Evolutionary conservation across 257 asterid species (phyloP).

Genomic region (Solanum bulbocastanum): DNA sequence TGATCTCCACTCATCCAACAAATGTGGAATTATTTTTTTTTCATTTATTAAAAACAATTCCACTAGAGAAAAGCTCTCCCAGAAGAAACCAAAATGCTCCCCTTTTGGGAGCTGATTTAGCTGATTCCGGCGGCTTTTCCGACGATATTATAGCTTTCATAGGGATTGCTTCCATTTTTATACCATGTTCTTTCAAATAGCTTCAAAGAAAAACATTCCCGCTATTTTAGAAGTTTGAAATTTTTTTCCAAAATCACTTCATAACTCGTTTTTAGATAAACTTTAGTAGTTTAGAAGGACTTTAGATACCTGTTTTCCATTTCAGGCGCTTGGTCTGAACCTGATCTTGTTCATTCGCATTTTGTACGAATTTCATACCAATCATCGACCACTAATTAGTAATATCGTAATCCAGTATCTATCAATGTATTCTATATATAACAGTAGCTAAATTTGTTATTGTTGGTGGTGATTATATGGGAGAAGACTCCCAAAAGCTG

Average conservation of each 20-base stretch:
- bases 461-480: not conserved
- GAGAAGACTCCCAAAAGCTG: not conserved
- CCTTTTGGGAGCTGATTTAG: not conserved
- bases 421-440: not conserved
- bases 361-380: not conserved
- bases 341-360: not conserved
- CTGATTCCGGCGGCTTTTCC: not conserved
- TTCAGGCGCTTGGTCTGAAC: not conserved
- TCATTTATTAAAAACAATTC: not conserved
- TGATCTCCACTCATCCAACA: not conserved
- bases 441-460: no score
- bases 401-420: not conserved
- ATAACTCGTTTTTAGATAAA: not conserved
- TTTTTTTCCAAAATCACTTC: not conserved
- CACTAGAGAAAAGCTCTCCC: not conserved
- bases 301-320: not conserved
- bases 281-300: not conserved
- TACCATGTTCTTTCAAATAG: not conserved
- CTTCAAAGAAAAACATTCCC: no score
- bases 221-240: not conserved
- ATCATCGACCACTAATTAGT: not conserved
- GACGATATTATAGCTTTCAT: not conserved
- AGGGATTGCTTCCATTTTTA: not conserved
- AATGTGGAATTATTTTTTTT: not conserved
- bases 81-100: not conserved